A percentile compares a stretch with the other conserved stretches of the same genome.
Conservation (phyloP, 495 filamentous ascomycete genomes). For the Pseudoneurospora amorphoporcata region DNA sequence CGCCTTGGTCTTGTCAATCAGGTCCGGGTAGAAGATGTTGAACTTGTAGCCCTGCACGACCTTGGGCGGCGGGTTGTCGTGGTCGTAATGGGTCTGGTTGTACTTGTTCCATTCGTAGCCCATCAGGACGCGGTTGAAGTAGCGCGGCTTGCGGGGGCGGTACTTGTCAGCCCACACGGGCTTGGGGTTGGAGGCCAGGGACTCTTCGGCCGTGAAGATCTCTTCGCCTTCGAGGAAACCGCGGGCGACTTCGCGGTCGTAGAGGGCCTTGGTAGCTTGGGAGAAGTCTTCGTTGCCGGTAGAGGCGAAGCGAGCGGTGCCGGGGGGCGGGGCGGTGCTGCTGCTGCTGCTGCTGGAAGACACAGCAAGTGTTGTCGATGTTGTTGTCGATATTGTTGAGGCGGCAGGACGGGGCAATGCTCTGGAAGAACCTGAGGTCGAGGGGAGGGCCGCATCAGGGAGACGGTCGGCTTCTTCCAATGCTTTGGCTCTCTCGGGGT, state of each 20-base stretch:
- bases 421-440: conserved; percentile 10
- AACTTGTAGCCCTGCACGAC: conserved; percentile 99
- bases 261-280: conserved; percentile 80
- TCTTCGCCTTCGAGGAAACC: conserved; percentile 91
- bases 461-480: conserved; percentile 25
- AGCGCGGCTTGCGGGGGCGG: conserved; percentile 84
- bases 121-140: conserved; percentile 98
- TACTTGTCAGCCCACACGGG: conserved; percentile 86
- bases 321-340: conserved; percentile 41
- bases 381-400: conserved; percentile 16
- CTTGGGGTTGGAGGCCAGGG: conserved; percentile 51
- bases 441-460: conserved; percentile 5
- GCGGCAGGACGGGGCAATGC: conserved; percentile 15
- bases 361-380: conserved; percentile 15
- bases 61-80: conserved; percentile 95
- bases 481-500: conserved; percentile 58
- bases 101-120: conserved; percentile 99
- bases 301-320: conserved; percentile 62
- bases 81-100: conserved; percentile 99
- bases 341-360: conserved; percentile 1
- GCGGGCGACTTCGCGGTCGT: conserved; percentile 86
- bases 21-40: conserved; percentile 97
- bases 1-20: conserved; percentile 92
- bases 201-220: conserved; percentile 88
- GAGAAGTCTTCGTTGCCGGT: conserved; percentile 78